A percentile compares a stretch with the other conserved stretches of the same genome.
phyloP scores from a whole-genome alignment of 768 basidiomycete genomes.

The Boletus eberwhitei region DNA sequence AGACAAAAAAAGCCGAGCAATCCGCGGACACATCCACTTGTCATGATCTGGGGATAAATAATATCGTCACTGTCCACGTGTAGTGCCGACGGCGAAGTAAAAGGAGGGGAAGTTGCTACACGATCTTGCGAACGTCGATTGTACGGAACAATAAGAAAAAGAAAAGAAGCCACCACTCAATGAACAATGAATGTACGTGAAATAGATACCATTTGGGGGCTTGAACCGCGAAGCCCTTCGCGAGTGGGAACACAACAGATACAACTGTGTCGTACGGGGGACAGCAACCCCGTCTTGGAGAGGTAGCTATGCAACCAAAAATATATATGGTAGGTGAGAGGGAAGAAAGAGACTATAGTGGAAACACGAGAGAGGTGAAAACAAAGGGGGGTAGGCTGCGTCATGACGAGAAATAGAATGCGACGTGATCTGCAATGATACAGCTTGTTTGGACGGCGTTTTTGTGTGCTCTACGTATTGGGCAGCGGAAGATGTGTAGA shows the following conservation, averaged over 20 bases:
- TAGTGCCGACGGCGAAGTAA: background rate
- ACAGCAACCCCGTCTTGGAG: constrained; percentile 7
- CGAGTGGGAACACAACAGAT: constrained; percentile 28
- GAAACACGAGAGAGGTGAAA: background rate
- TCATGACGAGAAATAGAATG: constrained; percentile 5
- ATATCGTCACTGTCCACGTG: too few species aligned
- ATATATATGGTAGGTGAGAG: constrained; percentile 31
- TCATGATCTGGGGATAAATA: background rate
- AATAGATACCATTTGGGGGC: constrained; percentile 39
- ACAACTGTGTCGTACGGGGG: constrained; percentile 19
- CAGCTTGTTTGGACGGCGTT: constrained; percentile 13
- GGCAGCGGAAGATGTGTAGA: background rate
- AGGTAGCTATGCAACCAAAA: constrained; percentile 26
- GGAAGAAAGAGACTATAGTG: background rate
- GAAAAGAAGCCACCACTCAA: too few species aligned
- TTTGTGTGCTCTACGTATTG: constrained; percentile 18
- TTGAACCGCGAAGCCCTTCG: constrained; percentile 52
- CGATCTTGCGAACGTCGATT: background rate
- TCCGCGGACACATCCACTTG: background rate
- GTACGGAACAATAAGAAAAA: background rate
- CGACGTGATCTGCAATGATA: constrained; percentile 17
- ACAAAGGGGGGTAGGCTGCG: background rate
- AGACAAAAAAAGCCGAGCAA: background rate
- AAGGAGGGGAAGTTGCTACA: background rate
- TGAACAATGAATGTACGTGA: background rate